phyloP scores from a whole-genome alignment of 2,329 filamentous ascomycete genomes.

The Lachnellula hyalina region DNA sequence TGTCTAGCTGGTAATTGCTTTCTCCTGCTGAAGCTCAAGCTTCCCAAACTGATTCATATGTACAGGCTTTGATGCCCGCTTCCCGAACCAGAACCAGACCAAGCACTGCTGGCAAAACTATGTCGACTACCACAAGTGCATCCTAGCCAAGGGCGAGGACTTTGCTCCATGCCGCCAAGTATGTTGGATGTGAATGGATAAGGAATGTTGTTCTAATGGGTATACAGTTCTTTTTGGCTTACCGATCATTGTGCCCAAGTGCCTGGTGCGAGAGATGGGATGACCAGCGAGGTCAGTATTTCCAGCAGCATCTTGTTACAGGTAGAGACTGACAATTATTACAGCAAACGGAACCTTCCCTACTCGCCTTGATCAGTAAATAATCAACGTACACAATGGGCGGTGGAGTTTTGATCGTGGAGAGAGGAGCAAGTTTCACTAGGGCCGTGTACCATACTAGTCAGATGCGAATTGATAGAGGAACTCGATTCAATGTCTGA shows the following conservation, averaged over 20 bases:
- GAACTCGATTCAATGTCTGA: slow-evolving; percentile 2
- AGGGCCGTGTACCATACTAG: slow-evolving; percentile 29
- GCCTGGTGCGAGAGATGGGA: slow-evolving; percentile 95
- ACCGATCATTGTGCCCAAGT: slow-evolving; percentile 95
- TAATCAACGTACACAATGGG: background rate
- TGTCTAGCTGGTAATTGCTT: slow-evolving; percentile 42
- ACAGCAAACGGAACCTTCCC: slow-evolving; percentile 66
- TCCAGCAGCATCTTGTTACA: background rate
- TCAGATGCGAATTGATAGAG: slow-evolving; percentile 27
- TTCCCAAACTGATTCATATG: slow-evolving; percentile 16
- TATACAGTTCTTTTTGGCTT: slow-evolving; percentile 85
- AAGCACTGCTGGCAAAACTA: slow-evolving; percentile 99
- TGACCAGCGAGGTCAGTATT: slow-evolving; percentile 79
- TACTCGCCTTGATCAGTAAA: slow-evolving; percentile 51
- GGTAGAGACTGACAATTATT: slow-evolving; percentile 16
- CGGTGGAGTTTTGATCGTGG: slow-evolving; percentile 6
- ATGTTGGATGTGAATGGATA: slow-evolving; percentile 33
- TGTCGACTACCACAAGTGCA: slow-evolving; percentile 99
- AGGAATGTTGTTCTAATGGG: slow-evolving; percentile 33
- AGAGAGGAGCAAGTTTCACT: slow-evolving; percentile 17
- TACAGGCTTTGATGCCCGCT: slow-evolving; percentile 95
- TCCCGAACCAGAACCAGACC: slow-evolving; percentile 96
- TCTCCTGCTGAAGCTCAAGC: slow-evolving; percentile 5
- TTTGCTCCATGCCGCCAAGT: slow-evolving; percentile 97
- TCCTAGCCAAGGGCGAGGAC: slow-evolving; percentile 96